Conservation (phyloP, 768 basidiomycete genomes). For the Coprinopsis strossmayeri region DNA sequence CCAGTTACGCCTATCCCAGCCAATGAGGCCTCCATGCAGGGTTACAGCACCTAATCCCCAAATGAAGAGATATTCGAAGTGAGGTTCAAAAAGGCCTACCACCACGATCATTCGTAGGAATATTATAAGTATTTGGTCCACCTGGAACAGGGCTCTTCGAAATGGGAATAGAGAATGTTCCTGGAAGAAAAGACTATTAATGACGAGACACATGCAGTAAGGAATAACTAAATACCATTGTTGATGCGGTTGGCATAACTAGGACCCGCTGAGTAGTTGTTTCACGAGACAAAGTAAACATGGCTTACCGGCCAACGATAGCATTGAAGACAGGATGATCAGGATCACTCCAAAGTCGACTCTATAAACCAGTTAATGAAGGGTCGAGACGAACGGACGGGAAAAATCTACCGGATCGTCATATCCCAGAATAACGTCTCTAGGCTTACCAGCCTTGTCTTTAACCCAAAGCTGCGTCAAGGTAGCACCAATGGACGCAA, state of each 20-base stretch:
- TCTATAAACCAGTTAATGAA: constrained; percentile 18
- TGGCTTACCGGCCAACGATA: constrained; percentile 27
- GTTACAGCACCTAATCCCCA: constrained; percentile 38
- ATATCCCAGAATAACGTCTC: constrained; percentile 54
- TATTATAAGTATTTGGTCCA: constrained; percentile 41
- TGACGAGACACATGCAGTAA: no score
- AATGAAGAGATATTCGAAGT: no score
- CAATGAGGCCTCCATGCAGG: constrained; percentile 48
- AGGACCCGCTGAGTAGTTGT: no score
- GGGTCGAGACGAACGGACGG: background rate
- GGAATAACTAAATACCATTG: constrained; percentile 29
- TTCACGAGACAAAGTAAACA: no score
- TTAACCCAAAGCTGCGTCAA: constrained; percentile 51
- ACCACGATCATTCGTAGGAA: constrained; percentile 44
- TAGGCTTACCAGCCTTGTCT: constrained; percentile 38
- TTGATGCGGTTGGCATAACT: constrained; percentile 50
- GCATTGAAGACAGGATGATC: constrained; percentile 41
- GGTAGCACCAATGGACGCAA: constrained; percentile 51
- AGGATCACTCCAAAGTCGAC: constrained; percentile 34
- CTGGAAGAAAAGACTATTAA: constrained; percentile 16
- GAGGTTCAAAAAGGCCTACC: no score
- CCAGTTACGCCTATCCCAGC: constrained; percentile 57
- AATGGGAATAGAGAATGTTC: constrained; percentile 49
- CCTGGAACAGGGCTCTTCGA: constrained; percentile 36
- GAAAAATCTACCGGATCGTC: constrained; percentile 41